These are phyloP conservation scores for Aspergillus versicolor DNA, from an alignment of 2,329 filamentous ascomycete species.

Conservation along the genomic window DNA sequence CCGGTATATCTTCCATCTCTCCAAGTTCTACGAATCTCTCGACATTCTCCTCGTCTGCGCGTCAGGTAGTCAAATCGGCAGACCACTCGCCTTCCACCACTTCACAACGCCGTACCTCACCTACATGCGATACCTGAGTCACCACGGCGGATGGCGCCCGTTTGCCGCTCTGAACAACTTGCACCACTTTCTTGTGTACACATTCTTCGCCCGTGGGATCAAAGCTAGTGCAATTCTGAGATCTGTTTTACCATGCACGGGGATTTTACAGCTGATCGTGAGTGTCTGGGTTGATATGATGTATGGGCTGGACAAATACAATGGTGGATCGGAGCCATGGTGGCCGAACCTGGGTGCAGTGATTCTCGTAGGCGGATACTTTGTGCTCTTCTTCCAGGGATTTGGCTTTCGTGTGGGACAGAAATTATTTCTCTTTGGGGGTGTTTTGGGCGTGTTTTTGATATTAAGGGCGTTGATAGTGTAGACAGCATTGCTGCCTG, in stretches of 20 bases:
- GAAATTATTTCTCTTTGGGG: neutral
- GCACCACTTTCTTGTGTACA: conserved; percentile 1
- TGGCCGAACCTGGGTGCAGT: neutral
- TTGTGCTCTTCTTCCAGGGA: neutral
- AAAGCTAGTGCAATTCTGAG: neutral
- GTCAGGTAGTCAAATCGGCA: neutral
- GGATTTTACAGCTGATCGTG: neutral
- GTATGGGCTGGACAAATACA: neutral
- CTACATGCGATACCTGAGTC: neutral
- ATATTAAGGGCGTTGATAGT: no score
- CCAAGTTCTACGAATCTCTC: conserved; percentile 5
- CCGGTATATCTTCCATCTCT: neutral
- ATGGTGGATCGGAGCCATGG: neutral
- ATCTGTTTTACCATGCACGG: neutral
- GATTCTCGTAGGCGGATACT: neutral
- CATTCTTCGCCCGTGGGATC: neutral
- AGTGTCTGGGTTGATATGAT: neutral
- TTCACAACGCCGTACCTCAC: conserved; percentile 1
- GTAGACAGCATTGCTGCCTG: no score
- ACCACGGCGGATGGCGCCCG: neutral
- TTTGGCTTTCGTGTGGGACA: neutral
- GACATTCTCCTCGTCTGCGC: conserved; percentile 1
- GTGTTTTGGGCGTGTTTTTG: neutral
- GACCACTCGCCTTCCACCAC: neutral
- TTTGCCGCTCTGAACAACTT: neutral